These are phyloP conservation scores for Paraphaeosphaeria sporulosa DNA, from an alignment of 2,329 filamentous ascomycete species.

Conservation along the genomic window DNA sequence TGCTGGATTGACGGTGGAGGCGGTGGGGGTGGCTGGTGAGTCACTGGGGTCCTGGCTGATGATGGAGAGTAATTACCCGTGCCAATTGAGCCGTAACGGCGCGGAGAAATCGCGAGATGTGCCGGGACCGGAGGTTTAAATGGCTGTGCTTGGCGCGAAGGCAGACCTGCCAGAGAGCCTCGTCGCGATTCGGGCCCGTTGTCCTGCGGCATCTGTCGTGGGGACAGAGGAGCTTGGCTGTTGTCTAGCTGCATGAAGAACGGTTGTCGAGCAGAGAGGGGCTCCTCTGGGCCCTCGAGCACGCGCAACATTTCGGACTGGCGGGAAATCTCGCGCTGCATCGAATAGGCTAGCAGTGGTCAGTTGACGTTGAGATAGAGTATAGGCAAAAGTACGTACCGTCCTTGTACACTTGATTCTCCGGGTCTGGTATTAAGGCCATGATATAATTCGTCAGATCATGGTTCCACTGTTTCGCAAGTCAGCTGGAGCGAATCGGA, in stretches of 20 bases:
- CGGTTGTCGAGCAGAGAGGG: slow-evolving; percentile 62
- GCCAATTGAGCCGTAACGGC: slow-evolving; percentile 88
- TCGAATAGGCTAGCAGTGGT: slow-evolving; percentile 50
- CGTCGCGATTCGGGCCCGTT: slow-evolving; percentile 70
- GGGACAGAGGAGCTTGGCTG: slow-evolving; percentile 78
- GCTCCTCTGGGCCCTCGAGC: slow-evolving; percentile 70
- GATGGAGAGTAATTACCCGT: slow-evolving; percentile 74
- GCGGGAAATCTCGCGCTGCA: slow-evolving; percentile 70
- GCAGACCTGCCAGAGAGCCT: slow-evolving; percentile 63
- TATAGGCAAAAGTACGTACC: slow-evolving; percentile 63
- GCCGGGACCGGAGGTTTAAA: slow-evolving; percentile 82
- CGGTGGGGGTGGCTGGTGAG: slow-evolving; percentile 64
- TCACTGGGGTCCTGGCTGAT: slow-evolving; percentile 74
- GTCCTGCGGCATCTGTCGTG: slow-evolving; percentile 84
- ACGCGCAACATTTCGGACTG: slow-evolving; percentile 66
- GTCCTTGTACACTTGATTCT: slow-evolving; percentile 81
- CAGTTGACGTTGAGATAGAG: slow-evolving; percentile 34
- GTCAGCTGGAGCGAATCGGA: slow-evolving; percentile 34
- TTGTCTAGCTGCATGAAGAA: slow-evolving; percentile 53
- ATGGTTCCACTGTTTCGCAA: slow-evolving; percentile 72
- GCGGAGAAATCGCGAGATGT: slow-evolving; percentile 79
- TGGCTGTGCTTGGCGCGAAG: slow-evolving; percentile 64
- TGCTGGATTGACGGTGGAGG: slow-evolving; percentile 72
- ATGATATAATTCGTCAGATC: slow-evolving; percentile 81
- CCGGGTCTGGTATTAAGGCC: slow-evolving; percentile 75